Evolutionary conservation across 352 stramenopile genomes (phyloP), one percentile per base, ranked within the genome.

Genomic region (Phytophthora chlamydospora): DNA sequence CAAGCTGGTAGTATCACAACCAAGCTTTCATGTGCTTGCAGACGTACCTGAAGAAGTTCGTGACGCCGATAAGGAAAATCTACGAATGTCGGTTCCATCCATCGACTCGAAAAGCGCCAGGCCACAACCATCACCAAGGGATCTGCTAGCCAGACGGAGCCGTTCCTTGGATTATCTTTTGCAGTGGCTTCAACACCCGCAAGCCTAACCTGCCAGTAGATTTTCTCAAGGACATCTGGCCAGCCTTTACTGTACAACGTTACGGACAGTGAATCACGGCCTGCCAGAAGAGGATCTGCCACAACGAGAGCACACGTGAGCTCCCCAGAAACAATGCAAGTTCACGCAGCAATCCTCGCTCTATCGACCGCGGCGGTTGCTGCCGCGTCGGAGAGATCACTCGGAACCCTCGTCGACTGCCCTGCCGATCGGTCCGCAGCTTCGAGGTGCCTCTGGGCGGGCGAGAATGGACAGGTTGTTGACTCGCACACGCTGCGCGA

Each of bases 351-450:
- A 12, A 19, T 71, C 12, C 10, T 73, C 17, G 27, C 35, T 19
- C 44, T 67, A 7, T 56, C 52, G 3, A 24, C 21, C 0, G 32
- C 57, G 34, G 44, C 45, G 1, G 11, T 49, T n/a, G 32, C 36
- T 24, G 29, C 13, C 12, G 36, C 45, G 21, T 64, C 49, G 11
- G 51, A 76, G 14, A 40, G 58, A 62, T 82, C 76, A 27, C 40
- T 88, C 6, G 83, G 83, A 1, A 80, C 80, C 21, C 62, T 92
- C 7, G 63, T 93, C 2, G 48, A 59, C 42, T 93, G 84, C 19
- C 58, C 63, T 19, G 12, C 59, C 1, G 65, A 51, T 6, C 66
- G 59, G 24, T 55, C 59, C 34, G 52, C 45, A 58, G 62, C 67
- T 10, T 55, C 64, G 17, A 41, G 62, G 19, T 94, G 85, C 43